A percentile compares a stretch with the other conserved stretches of the same genome.
These are phyloP conservation scores for Pichia sp. DNA, from an alignment of 1,139 yeast species.

Conservation along the genomic window DNA sequence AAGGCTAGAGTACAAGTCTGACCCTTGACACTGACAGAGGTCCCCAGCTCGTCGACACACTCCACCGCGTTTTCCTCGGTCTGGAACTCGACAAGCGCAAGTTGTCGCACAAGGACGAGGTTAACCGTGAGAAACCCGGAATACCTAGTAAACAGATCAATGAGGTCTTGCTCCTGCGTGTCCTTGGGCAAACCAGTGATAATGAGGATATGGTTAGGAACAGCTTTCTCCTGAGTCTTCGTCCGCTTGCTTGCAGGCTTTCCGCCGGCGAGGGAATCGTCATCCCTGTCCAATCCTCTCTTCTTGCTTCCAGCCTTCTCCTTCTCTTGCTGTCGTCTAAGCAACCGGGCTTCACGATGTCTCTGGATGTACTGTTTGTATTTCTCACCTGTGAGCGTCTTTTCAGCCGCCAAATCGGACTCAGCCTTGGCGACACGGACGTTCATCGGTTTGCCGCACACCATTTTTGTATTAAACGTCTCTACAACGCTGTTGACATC, in stretches of 20 bases:
- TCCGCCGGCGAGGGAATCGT: slow-evolving; percentile 4
- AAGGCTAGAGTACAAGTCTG: slow-evolving; percentile 41
- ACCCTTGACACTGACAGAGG: slow-evolving; percentile 32
- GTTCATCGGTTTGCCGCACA: slow-evolving; percentile 55
- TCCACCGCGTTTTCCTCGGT: slow-evolving; percentile 46
- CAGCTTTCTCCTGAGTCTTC: slow-evolving; percentile 9
- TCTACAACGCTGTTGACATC: slow-evolving; percentile 39
- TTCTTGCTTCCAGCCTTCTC: slow-evolving; percentile 15
- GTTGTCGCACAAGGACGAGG: slow-evolving; percentile 57
- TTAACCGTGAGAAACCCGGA: slow-evolving; percentile 65
- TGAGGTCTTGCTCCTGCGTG: slow-evolving; percentile 41
- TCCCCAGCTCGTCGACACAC: slow-evolving; percentile 39
- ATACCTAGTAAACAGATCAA: slow-evolving; percentile 43
- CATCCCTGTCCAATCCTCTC: neutral
- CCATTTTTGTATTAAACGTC: slow-evolving; percentile 38
- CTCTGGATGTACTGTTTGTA: slow-evolving; percentile 32
- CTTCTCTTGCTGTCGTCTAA: slow-evolving; percentile 18
- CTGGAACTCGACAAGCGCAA: slow-evolving; percentile 81
- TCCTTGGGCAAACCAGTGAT: slow-evolving; percentile 58
- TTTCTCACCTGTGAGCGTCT: slow-evolving; percentile 16
- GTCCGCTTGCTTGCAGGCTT: slow-evolving; percentile 16
- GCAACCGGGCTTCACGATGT: slow-evolving; percentile 24
- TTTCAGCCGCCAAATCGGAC: slow-evolving; percentile 42
- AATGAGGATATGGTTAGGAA: slow-evolving; percentile 65
- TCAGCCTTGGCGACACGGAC: slow-evolving; percentile 41